Evolutionary conservation across 139 green algal genomes (phyloP), one percentile per base, ranked within the genome.

Genomic region (Chlamydomonas eustigma): DNA sequence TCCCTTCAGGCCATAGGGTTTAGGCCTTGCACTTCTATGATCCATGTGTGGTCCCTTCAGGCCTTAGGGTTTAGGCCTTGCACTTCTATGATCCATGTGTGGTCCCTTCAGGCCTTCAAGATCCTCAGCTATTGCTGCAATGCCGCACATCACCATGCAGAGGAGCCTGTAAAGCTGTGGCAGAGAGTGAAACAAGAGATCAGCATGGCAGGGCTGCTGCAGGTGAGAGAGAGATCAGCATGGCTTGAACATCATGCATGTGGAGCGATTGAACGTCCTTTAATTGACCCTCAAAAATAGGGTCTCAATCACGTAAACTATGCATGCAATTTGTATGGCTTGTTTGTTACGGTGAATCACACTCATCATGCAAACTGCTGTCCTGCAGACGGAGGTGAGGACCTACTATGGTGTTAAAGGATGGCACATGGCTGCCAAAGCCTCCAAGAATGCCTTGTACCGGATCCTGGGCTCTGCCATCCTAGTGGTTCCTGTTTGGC

Each of bases 131-230:
- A 73, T 66, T 63, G 75, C 12, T 63, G 63, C 18, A 73, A 80
- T 64, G 37, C 71, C 30, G 73, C 76, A 3, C 66, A 72, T 5
- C 76, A 85, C 51, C n/a, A 75, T 31, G 50, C 76, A 31, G 37
- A 86, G 30, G 1, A 74, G 37, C 76, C 67, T 5, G 66, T 86
- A 69, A 0, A 31, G 4, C 52, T 86, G 66, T 86, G 81, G 81
- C 25, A 35, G 24, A 51, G 76, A 36, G 76, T 37, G 28, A 58
- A 67, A 36, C 3, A 76, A 39, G 81, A 86, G 76, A 66, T 86
- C 44, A 67, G 58, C 67, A 73, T 52, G 32, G 39, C 52, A 4
- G 8, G 5, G 3, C 2, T 78, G 22, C 18, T 78, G 39, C 71
- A 80, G 24, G 70, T n/a, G 70, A 76, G 36, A 50, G 24, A 69